Conservation (phyloP, 2,329 filamentous ascomycete species). For the Stachybotrys chlorohalonatus region DNA sequence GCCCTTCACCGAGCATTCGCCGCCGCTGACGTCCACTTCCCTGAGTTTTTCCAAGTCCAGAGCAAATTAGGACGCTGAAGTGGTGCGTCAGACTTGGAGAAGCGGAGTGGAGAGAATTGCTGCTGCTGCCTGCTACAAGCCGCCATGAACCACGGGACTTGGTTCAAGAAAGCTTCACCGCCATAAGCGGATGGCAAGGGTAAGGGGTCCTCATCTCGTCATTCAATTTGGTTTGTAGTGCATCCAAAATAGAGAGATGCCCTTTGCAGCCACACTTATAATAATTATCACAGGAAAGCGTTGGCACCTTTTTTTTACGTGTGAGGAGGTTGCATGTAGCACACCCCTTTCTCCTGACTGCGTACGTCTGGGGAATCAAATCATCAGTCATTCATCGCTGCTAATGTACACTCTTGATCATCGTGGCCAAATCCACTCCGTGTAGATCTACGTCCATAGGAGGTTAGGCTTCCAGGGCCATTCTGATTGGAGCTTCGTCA, state of each 20-base stretch:
- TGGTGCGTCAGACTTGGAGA: neutral
- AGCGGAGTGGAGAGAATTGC: neutral
- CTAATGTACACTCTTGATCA: constrained; percentile 6
- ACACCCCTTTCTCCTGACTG: no score
- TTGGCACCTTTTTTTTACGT: no score
- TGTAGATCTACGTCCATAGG: neutral
- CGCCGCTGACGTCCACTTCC: no score
- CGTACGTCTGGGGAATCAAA: neutral
- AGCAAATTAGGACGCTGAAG: neutral
- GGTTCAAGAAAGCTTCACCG: neutral
- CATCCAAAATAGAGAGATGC: no score
- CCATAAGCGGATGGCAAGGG: neutral
- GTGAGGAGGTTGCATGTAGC: no score
- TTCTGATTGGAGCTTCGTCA: no score
- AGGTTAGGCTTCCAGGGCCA: no score
- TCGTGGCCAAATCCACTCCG: neutral
- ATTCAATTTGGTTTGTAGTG: neutral
- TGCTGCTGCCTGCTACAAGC: neutral
- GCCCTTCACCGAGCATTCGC: no score
- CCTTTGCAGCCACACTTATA: no score
- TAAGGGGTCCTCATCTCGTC: neutral
- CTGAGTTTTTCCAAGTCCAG: neutral
- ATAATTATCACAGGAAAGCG: no score
- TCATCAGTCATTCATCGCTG: constrained; percentile 3
- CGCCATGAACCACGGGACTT: neutral